Evolutionary conservation across 164 flowering plant species (phyloP), one percentile per base, ranked within the genome.

Genomic region (Amborella trichopoda): DNA sequence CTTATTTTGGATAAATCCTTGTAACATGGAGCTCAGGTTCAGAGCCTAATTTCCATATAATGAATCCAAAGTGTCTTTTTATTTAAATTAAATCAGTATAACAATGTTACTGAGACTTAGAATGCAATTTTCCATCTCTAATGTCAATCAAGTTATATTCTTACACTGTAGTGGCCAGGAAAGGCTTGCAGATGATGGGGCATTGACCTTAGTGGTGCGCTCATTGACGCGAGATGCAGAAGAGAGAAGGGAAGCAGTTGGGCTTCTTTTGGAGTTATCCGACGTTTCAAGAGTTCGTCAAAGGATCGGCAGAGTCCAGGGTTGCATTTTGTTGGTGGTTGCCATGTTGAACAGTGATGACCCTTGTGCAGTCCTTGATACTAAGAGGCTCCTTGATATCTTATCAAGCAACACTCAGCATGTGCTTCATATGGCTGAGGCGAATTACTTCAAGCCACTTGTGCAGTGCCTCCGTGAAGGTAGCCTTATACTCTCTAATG

Each of bases 341-440:
- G 48, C 89, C 4, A 54, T 77, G 26, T 67, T 76, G 5, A 80
- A 78, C 54, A 85, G 85, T 20, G 74, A 80, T 6, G 89, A 80
- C 56, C 66, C 63, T 22, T 41, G 54, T 40, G 86, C 84, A 46
- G 78, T 87, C 0, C 30, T 38, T 6, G 69, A 78, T 69, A 86
- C 94, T 3, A 64, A 49, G 43, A 68, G 63, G 59, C 48, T 89
- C 46, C 52, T 89, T 47, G 51, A 59, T 65, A 66, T 68, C 18
- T 64, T 89, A 60, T 82, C 97, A 0, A 50, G 68, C 48, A 80
- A 74, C 50, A 67, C 80, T 21, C 95, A 84, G 50, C 76, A 82
- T 66, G 93, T 70, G 28, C 89, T 89, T 68, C 81, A 82, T 66
- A 89, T 89, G 94, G 95, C 93, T 0, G 93, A 89, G 67, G 87